Percentiles rank a stretch among this genome's conserved stretches.
Evolutionary conservation across 768 basidiomycete species (phyloP).

Genomic region (Kwoniella botswanensis): DNA sequence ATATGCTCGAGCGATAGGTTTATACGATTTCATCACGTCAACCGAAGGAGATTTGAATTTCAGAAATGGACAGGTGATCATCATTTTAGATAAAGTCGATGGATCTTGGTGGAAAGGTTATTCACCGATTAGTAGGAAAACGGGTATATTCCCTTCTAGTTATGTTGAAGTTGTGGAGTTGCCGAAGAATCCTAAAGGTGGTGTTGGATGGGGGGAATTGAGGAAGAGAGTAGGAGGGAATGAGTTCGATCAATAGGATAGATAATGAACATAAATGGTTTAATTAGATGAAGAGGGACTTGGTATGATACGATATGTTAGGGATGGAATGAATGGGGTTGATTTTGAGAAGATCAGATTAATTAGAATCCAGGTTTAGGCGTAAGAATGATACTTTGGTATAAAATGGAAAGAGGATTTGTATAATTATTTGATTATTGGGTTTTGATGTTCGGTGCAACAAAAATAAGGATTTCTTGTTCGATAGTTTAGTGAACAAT

Average conservation of each 20-base stretch:
- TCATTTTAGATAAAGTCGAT: slow-evolving; percentile 72
- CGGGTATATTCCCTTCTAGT: slow-evolving; percentile 50
- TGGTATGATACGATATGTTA: too few species aligned
- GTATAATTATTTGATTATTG: too few species aligned
- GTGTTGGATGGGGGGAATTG: slow-evolving; percentile 37
- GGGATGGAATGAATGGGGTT: too few species aligned
- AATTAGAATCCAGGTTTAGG: too few species aligned
- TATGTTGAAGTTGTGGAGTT: slow-evolving; percentile 52
- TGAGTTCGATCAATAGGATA: slow-evolving; percentile 35
- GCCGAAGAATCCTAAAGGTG: slow-evolving; percentile 43
- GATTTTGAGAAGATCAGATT: too few species aligned
- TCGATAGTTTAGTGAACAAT: too few species aligned
- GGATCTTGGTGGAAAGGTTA: slow-evolving; percentile 51
- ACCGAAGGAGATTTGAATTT: slow-evolving; percentile 75
- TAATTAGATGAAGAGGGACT: too few species aligned
- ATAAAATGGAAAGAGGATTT: too few species aligned
- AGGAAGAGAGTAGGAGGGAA: slow-evolving; percentile 33
- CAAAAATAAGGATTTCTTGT: too few species aligned
- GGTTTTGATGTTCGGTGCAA: too few species aligned
- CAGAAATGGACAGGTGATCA: slow-evolving; percentile 69
- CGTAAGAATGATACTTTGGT: too few species aligned
- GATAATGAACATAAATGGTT: too few species aligned
- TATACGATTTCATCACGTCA: slow-evolving; percentile 76
- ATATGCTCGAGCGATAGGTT: slow-evolving; percentile 66
- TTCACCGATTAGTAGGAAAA: slow-evolving; percentile 8